Conservation (phyloP, 768 basidiomycete species). For the Russula griseocarnosa region DNA sequence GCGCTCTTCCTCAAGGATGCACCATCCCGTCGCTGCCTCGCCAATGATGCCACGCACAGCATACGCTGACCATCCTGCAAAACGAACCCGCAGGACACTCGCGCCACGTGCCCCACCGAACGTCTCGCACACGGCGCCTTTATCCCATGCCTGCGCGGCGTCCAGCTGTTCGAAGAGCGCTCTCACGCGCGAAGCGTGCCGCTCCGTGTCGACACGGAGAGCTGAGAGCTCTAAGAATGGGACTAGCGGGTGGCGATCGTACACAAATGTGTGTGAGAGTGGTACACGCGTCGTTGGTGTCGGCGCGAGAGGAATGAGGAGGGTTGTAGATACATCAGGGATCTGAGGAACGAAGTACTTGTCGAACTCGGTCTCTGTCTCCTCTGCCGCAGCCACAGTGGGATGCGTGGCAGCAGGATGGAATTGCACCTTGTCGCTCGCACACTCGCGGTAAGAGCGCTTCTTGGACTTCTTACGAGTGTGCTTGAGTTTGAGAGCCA, state of each 20-base stretch:
- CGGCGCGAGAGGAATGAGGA: conserved; percentile 74
- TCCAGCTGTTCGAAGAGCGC: conserved; percentile 71
- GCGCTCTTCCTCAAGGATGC: conserved; percentile 56
- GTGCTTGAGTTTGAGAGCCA: conserved; percentile 31
- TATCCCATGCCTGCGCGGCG: conserved; percentile 60
- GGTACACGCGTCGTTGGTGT: conserved; percentile 66
- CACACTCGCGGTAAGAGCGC: conserved; percentile 31
- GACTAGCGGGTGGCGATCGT: conserved; percentile 40
- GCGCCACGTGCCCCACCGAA: conserved; percentile 61
- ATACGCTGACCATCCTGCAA: conserved; percentile 66
- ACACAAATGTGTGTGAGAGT: conserved; percentile 37
- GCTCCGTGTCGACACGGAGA: conserved; percentile 50
- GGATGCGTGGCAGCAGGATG: conserved; percentile 30
- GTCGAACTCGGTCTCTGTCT: conserved; percentile 44
- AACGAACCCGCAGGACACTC: conserved; percentile 62
- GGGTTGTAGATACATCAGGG: conserved; percentile 52
- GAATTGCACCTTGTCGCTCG: conserved; percentile 27
- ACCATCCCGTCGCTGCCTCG: conserved; percentile 71
- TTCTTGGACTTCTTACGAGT: conserved; percentile 29
- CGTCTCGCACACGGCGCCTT: conserved; percentile 56
- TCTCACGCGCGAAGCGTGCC: conserved; percentile 61
- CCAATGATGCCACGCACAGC: conserved; percentile 67
- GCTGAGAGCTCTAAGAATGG: conserved; percentile 51
- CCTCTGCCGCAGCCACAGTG: conserved; percentile 11
- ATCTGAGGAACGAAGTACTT: conserved; percentile 54